These are phyloP conservation scores for Ophiostoma novo-ulmi DNA, from an alignment of 2,329 filamentous ascomycete species.

Conservation along the genomic window DNA sequence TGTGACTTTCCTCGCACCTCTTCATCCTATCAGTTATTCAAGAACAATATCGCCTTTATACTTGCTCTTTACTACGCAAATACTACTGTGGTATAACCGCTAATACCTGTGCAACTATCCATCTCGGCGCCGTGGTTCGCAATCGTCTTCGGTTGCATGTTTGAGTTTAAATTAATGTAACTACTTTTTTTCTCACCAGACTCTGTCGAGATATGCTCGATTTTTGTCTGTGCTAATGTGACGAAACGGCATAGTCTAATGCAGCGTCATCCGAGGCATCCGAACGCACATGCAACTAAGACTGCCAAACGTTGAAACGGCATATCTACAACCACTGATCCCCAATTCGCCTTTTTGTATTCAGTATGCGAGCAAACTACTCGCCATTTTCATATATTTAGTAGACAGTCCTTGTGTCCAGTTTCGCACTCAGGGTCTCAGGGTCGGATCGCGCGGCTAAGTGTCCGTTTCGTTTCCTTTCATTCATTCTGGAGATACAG, in stretches of 20 bases:
- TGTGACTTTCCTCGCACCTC: background rate
- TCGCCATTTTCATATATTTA: background rate
- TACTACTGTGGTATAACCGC: too few species aligned
- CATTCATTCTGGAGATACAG: background rate
- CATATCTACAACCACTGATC: background rate
- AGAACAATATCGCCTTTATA: too few species aligned
- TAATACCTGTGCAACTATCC: too few species aligned
- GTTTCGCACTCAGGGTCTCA: background rate
- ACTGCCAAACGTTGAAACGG: background rate
- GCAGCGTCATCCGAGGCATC: background rate
- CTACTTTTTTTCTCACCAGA: background rate
- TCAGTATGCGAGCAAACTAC: background rate
- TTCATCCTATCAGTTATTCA: background rate
- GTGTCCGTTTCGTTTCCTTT: background rate
- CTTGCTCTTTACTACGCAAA: too few species aligned
- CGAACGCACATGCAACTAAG: background rate
- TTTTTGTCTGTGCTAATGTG: background rate
- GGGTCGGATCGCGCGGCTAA: background rate
- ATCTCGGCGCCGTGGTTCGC: background rate
- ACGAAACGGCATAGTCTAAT: background rate
- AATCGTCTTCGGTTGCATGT: background rate
- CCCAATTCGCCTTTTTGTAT: background rate
- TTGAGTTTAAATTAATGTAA: background rate
- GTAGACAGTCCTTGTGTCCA: too few species aligned
- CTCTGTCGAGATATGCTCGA: background rate